Evolutionary conservation across 2,329 filamentous ascomycete genomes (phyloP), one percentile per base, ranked within the genome.

Genomic region (Colletotrichum musae): DNA sequence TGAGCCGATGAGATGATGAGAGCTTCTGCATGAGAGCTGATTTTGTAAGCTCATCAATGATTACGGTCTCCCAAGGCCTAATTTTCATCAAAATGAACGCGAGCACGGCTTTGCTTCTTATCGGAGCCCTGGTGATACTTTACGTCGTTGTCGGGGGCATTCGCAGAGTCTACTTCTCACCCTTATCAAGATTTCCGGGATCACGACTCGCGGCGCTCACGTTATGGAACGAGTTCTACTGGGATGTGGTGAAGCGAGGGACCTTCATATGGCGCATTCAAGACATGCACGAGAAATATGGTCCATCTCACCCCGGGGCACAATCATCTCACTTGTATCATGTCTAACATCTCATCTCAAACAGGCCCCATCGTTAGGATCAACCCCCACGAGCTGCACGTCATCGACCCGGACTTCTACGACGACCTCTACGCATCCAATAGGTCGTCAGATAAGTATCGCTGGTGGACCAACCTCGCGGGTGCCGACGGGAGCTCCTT

Each of bases 251-350:
- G 28, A 72, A 74, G 6, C 66, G 72, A 0, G 81, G 80, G 0
- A 70, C 71, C 13, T 82, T 78, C 53, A 70, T 78, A 7, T 78
- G 74, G 73, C 72, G 79, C 62, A 75, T 82, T 18, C 64, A 76
- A 54, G 70, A 75, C 15, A 73, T 82, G 74, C 79, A 82, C 68
- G 50, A 75, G 6, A 61, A 72, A 68, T 81, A 80, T 48, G 79
- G 80, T 80, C 43, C 47, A 32, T 47, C 21, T 41, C 10, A 2
- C 12, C 10, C 18, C 18, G 4, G 32, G 32, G 7, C 9, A 3
- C 7, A 2, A 36, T 9, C 7, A 36, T 6, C 5, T 36, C 32
- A 10, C 1, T 0, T 36, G 32, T 3, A 36, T 36, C 32, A 2
- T 36, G 7, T 12, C 16, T 15, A n/a, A 13, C 41, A 9, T 15